A percentile compares a stretch with the other conserved stretches of the same genome.
phyloP scores from a whole-genome alignment of 306 rosid genomes.

The Prunus fruticosa region DNA sequence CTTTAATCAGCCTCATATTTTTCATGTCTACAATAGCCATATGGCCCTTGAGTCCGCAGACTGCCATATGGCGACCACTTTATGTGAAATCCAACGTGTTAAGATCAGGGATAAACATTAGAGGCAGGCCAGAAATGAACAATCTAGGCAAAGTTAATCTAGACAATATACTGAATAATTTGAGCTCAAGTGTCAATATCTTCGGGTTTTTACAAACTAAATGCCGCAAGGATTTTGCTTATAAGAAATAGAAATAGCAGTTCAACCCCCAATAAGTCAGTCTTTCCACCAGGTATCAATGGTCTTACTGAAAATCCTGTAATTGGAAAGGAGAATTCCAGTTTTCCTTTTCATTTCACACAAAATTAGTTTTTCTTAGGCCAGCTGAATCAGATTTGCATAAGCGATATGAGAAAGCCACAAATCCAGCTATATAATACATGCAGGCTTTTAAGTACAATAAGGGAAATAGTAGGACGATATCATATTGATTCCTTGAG shows the following conservation, averaged over 20 bases:
- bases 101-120: background rate
- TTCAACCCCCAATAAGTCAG: background rate
- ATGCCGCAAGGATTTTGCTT: too few species aligned
- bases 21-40: conserved; percentile 75
- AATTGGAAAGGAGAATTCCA: background rate
- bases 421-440: background rate
- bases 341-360: background rate
- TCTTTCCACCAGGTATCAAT: background rate
- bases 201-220: too few species aligned
- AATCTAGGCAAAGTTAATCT: too few species aligned
- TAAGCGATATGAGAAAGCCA: background rate
- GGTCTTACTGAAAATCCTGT: background rate
- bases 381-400: background rate
- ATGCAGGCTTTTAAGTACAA: background rate
- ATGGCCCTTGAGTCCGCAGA: conserved; percentile 85
- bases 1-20: conserved; percentile 33
- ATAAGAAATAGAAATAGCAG: too few species aligned
- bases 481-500: conserved; percentile 67
- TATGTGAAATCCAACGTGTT: conserved; percentile 64
- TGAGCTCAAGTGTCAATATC: too few species aligned
- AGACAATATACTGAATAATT: too few species aligned
- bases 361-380: background rate
- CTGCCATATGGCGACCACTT: conserved; percentile 72
- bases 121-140: background rate
- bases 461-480: conserved; percentile 24